Percentiles rank a stretch among this genome's conserved stretches.
Conservation (phyloP, 2,329 filamentous ascomycete species). For the Cryphonectria carpinicola region DNA sequence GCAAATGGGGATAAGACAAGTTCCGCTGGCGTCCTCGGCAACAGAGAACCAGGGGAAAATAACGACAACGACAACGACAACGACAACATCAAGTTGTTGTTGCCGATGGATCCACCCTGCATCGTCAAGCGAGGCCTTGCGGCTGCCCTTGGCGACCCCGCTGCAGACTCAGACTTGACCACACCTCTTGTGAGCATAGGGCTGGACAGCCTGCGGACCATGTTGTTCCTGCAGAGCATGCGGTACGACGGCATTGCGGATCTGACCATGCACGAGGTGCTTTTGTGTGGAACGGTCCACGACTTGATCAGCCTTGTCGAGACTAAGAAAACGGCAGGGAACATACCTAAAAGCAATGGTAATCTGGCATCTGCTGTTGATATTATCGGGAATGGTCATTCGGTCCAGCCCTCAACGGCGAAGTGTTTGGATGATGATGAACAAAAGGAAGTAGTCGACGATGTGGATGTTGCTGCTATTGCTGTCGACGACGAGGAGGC, state of each 20-base stretch:
- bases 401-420: not conserved
- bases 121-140: not conserved
- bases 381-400: no score
- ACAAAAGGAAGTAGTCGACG: not conserved
- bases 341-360: not conserved
- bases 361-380: not conserved
- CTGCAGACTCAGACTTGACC: not conserved
- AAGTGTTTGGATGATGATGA: no score
- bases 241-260: not conserved
- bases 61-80: no score
- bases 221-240: slow-evolving; percentile 28
- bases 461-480: not conserved
- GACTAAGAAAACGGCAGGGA: not conserved
- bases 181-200: slow-evolving; percentile 31
- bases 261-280: slow-evolving; percentile 4
- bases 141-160: not conserved
- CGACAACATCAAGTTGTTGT: not conserved
- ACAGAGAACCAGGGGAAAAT: no score
- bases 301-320: slow-evolving; percentile 15
- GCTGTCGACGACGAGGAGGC: not conserved
- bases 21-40: not conserved
- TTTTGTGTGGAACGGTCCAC: not conserved
- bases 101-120: not conserved
- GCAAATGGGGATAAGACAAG: not conserved
- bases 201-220: slow-evolving; percentile 41